These are phyloP conservation scores for Phanerochaete sordida DNA, from an alignment of 768 basidiomycete species.

Conservation along the genomic window DNA sequence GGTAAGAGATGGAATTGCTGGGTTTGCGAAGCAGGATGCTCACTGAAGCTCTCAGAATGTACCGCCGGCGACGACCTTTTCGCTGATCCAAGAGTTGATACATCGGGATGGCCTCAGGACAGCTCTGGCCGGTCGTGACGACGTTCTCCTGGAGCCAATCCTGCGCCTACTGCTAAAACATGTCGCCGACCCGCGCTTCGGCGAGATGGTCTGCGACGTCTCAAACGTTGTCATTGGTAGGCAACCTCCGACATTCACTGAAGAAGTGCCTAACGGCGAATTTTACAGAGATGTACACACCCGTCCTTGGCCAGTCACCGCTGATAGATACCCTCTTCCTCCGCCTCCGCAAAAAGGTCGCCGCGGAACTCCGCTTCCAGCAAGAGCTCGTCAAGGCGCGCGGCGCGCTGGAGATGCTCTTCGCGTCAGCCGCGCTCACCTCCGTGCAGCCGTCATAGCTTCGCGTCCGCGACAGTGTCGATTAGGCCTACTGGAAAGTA, in stretches of 20 bases:
- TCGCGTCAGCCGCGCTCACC: conserved; percentile 50
- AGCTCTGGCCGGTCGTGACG: conserved; percentile 88
- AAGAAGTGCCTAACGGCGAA: not conserved
- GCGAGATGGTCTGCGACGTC: conserved; percentile 82
- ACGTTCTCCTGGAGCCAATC: conserved; percentile 88
- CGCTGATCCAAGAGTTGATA: conserved; percentile 88
- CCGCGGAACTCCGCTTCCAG: conserved; percentile 84
- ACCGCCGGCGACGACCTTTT: conserved; percentile 81
- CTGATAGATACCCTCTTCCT: conserved; percentile 85
- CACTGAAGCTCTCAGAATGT: conserved; percentile 54
- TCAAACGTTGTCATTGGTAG: conserved; percentile 79
- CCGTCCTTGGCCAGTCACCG: conserved; percentile 92
- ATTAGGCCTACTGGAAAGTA: conserved; percentile 10
- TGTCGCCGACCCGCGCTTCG: conserved; percentile 87
- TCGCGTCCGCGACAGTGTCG: not conserved
- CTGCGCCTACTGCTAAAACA: conserved; percentile 84
- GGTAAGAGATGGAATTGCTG: conserved; percentile 38
- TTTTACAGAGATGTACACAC: conserved; percentile 79
- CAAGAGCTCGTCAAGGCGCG: conserved; percentile 76
- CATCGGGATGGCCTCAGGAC: conserved; percentile 85
- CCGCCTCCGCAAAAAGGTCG: conserved; percentile 79
- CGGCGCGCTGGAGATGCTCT: conserved; percentile 90
- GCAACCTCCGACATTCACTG: conserved; percentile 20
- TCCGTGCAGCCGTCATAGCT: conserved; percentile 13
- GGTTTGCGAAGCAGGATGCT: not conserved